A percentile compares a stretch with the other conserved stretches of the same genome.
phyloP scores from a whole-genome alignment of 1,284 basidiomycete species.

The Leccinum fuscescens region DNA sequence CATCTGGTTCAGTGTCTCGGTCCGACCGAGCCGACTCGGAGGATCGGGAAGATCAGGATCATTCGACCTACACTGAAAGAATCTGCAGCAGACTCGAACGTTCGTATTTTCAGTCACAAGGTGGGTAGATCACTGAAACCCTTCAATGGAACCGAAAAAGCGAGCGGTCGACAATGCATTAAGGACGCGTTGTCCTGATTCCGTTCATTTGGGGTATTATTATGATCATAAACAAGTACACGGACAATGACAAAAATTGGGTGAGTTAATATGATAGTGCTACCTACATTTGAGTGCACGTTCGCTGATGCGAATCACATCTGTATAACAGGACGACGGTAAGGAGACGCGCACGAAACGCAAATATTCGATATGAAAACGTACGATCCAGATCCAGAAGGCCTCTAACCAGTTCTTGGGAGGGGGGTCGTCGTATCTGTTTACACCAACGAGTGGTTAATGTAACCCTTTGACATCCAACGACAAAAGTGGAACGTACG shows the following conservation, averaged over 20 bases:
- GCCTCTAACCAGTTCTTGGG: constrained; percentile 29
- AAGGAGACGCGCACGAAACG: background rate
- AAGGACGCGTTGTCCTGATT: background rate
- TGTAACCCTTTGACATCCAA: background rate
- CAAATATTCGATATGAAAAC: background rate
- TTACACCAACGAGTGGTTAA: background rate
- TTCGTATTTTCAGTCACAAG: background rate
- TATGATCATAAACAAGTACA: background rate
- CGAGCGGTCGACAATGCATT: background rate
- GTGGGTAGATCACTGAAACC: fast-evolving
- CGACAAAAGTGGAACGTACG: constrained; percentile 26
- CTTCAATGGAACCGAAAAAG: background rate
- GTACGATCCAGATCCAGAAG: constrained; percentile 30
- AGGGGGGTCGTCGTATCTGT: constrained; percentile 27
- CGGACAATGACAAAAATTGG: background rate
- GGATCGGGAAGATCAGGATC: background rate
- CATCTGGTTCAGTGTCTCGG: background rate
- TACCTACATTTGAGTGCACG: background rate
- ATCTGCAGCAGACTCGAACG: background rate
- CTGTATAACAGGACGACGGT: background rate
- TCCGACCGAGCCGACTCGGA: background rate
- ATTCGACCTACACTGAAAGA: background rate
- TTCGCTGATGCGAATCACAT: constrained; percentile 6
- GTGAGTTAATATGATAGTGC: background rate
- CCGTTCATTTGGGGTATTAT: background rate